Percentiles rank a stretch among this genome's conserved stretches.
These are phyloP conservation scores for Xerophyta viscosa DNA, from an alignment of 106 monocot genomes.

Conservation along the genomic window DNA sequence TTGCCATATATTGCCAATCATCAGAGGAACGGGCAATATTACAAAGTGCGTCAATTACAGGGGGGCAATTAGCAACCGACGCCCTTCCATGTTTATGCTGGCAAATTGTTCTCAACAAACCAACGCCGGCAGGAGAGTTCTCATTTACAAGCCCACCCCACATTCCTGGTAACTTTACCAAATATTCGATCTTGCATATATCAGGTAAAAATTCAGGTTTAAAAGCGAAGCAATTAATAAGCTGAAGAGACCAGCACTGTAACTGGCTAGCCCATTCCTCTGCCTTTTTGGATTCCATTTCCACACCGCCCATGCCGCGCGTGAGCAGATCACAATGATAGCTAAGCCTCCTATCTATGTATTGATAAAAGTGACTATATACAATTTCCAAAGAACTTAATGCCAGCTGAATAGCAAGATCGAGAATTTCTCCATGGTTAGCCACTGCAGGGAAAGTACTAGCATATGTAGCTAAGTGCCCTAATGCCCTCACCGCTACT, in stretches of 20 bases:
- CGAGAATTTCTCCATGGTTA: conserved; percentile 78
- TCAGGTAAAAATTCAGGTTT: conserved; percentile 85
- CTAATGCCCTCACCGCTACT: conserved; percentile 90
- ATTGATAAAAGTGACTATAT: conserved; percentile 89
- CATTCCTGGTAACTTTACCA: conserved; percentile 78
- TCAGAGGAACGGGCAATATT: conserved; percentile 92
- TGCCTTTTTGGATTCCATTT: conserved; percentile 97
- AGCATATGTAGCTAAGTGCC: conserved; percentile 86
- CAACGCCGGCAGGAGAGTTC: conserved; percentile 97
- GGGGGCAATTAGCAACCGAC: conserved; percentile 47
- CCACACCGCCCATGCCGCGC: conserved; percentile 92
- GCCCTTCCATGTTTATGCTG: conserved; percentile 84
- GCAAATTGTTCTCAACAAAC: conserved; percentile 83
- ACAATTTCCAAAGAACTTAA: conserved; percentile 92
- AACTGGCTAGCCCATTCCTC: conserved; percentile 99
- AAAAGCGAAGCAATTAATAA: conserved; percentile 99
- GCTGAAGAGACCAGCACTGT: conserved; percentile 98
- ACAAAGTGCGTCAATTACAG: conserved; percentile 74
- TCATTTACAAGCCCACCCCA: conserved; percentile 99
- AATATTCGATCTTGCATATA: conserved; percentile 85
- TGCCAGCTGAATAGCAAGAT: conserved; percentile 87
- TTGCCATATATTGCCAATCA: conserved; percentile 99
- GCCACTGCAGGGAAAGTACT: conserved; percentile 87
- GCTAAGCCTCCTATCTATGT: conserved; percentile 60
- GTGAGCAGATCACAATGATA: conserved; percentile 99